Conservation (phyloP, 768 basidiomycete species). For the Panaeolus cyanescens region DNA sequence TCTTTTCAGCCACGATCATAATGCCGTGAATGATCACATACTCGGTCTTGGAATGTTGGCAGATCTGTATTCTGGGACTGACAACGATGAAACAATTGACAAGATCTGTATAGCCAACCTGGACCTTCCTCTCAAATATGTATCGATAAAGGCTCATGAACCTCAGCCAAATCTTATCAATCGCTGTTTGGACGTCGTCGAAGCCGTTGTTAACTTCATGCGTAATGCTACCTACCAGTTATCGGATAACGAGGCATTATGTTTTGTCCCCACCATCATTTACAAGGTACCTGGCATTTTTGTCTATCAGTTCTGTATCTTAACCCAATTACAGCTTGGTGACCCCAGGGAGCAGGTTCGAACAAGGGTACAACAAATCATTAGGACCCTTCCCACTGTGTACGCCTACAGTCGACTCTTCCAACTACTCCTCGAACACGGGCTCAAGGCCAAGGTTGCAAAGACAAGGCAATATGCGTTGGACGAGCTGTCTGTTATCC, state of each 20-base stretch:
- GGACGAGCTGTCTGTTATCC: slow-evolving; percentile 76
- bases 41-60: slow-evolving; percentile 72
- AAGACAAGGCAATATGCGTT: slow-evolving; percentile 88
- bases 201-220: slow-evolving; percentile 76
- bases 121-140: slow-evolving; percentile 92
- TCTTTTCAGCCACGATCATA: slow-evolving; percentile 95
- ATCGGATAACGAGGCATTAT: slow-evolving; percentile 82
- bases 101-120: slow-evolving; percentile 80
- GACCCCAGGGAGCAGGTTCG: slow-evolving; percentile 87
- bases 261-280: slow-evolving; percentile 88
- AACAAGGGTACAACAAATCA: slow-evolving; percentile 76
- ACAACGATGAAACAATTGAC: slow-evolving; percentile 59
- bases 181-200: slow-evolving; percentile 87
- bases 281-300: slow-evolving; percentile 65
- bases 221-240: slow-evolving; percentile 74
- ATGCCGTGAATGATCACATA: slow-evolving; percentile 90
- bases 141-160: slow-evolving; percentile 86
- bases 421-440: slow-evolving; percentile 84
- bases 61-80: slow-evolving; percentile 71
- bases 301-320: background rate
- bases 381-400: slow-evolving; percentile 84
- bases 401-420: slow-evolving; percentile 94
- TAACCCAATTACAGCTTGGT: slow-evolving; percentile 58
- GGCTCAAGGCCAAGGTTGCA: slow-evolving; percentile 86
- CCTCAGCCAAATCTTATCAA: slow-evolving; percentile 88